These are phyloP conservation scores for Russula abietina DNA, from an alignment of 768 basidiomycete genomes.

Conservation along the genomic window DNA sequence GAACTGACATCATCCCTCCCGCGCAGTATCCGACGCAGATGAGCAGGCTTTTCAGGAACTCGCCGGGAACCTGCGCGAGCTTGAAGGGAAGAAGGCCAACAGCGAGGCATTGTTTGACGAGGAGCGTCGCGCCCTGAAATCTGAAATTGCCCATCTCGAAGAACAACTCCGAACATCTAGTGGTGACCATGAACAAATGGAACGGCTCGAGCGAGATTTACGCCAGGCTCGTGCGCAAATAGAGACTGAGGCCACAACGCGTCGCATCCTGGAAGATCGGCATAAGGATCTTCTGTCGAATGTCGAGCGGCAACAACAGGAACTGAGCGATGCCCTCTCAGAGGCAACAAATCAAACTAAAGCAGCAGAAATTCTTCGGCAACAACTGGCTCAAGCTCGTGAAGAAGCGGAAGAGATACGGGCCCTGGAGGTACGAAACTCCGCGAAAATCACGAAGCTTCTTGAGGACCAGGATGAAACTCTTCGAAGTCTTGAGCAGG, in stretches of 20 bases:
- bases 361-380: conserved; percentile 51
- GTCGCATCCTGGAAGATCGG: conserved; percentile 59
- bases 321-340: conserved; percentile 51
- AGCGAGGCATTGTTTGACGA: conserved; percentile 56
- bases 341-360: conserved; percentile 66
- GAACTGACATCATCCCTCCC: conserved; percentile 7
- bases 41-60: conserved; percentile 71
- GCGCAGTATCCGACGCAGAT: conserved; percentile 63
- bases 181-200: conserved; percentile 47
- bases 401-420: conserved; percentile 65
- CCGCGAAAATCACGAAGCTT: conserved; percentile 55
- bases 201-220: conserved; percentile 58
- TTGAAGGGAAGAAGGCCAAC: conserved; percentile 50
- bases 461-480: conserved; percentile 73
- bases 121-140: conserved; percentile 48
- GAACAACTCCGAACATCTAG: conserved; percentile 39
- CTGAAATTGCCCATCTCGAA: conserved; percentile 52
- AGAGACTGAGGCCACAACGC: conserved; percentile 56
- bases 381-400: conserved; percentile 56
- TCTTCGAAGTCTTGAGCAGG: conserved; percentile 66
- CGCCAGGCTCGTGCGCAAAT: conserved; percentile 55
- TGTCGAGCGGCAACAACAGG: conserved; percentile 48
- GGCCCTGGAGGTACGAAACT: conserved; percentile 56
- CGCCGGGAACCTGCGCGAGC: conserved; percentile 55
- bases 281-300: conserved; percentile 52